Evolutionary conservation across 2,329 filamentous ascomycete species (phyloP).

Genomic region (Colletotrichum spaethianum): DNA sequence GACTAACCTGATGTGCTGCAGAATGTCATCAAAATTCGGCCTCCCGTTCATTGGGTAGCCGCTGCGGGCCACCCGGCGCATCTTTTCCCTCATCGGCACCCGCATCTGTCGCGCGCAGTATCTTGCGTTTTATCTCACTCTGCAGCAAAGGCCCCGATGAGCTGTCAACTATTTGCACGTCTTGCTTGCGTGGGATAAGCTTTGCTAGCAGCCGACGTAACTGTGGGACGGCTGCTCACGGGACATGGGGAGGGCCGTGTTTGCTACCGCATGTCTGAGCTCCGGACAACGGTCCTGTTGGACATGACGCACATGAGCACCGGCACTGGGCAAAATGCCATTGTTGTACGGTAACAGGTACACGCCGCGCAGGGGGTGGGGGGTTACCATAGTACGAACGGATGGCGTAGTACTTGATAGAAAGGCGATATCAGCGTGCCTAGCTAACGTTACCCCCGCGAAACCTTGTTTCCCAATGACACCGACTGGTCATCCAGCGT

Average conservation of each 20-base stretch:
- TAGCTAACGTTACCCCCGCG: conserved; percentile 18
- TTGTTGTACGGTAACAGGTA: background rate
- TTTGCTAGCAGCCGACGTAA: background rate
- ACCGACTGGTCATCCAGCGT: conserved; percentile 11
- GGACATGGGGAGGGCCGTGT: background rate
- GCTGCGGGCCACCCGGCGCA: conserved; percentile 5
- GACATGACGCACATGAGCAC: conserved; percentile 27
- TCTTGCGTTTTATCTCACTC: conserved; percentile 24
- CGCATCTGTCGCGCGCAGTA: conserved; percentile 36
- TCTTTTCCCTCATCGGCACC: conserved; percentile 19
- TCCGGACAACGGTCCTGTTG: background rate
- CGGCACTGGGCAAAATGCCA: background rate
- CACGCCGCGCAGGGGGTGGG: background rate
- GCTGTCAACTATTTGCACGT: conserved; percentile 17
- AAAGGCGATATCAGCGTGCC: conserved; percentile 18
- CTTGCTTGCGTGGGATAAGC: background rate
- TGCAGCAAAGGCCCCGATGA: conserved; percentile 35
- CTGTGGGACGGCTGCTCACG: background rate
- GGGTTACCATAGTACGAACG: no score
- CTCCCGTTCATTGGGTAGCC: background rate
- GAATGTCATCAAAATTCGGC: background rate
- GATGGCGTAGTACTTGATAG: conserved; percentile 14
- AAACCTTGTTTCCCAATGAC: conserved; percentile 26
- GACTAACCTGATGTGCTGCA: no score
- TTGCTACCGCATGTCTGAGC: conserved; percentile 10